Evolutionary conservation across 163 green algal genomes (phyloP).

Genomic region (Scenedesmus sp.): DNA sequence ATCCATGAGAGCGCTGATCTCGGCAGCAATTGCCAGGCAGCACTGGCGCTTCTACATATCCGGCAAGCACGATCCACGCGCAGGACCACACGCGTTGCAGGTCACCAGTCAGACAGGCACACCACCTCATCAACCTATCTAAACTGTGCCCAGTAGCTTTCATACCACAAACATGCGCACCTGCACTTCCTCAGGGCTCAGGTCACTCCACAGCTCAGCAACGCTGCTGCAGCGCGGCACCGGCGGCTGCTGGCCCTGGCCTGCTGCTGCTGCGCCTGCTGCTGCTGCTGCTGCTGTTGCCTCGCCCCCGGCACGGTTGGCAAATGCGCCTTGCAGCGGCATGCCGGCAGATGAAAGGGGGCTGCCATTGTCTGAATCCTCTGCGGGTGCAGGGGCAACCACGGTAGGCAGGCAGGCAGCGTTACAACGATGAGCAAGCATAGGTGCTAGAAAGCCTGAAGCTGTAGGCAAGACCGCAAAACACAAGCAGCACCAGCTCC

Average conservation of each 20-base stretch:
- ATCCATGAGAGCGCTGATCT: too few species aligned
- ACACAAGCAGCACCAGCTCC: neutral
- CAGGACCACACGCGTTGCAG: too few species aligned
- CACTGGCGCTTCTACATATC: too few species aligned
- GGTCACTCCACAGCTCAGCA: constrained; percentile 18
- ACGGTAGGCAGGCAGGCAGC: neutral
- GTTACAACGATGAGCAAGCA: neutral
- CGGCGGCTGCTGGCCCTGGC: neutral
- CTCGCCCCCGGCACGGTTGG: neutral
- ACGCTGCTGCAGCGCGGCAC: constrained; percentile 14
- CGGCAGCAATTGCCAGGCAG: too few species aligned
- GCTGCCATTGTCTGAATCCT: constrained; percentile 21
- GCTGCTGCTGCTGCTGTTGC: neutral
- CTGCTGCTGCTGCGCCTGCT: neutral
- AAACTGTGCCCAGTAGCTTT: too few species aligned
- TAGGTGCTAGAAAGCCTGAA: neutral
- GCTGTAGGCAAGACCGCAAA: neutral
- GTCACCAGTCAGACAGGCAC: neutral
- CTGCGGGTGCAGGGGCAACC: neutral
- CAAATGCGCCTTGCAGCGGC: neutral
- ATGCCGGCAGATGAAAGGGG: neutral
- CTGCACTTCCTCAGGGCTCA: constrained; percentile 34
- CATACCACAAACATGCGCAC: neutral
- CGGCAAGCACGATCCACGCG: too few species aligned
- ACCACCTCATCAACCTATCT: neutral